phyloP scores from a whole-genome alignment of 192 early-diverging fungal genomes.

The Backusella tuberculispora region DNA sequence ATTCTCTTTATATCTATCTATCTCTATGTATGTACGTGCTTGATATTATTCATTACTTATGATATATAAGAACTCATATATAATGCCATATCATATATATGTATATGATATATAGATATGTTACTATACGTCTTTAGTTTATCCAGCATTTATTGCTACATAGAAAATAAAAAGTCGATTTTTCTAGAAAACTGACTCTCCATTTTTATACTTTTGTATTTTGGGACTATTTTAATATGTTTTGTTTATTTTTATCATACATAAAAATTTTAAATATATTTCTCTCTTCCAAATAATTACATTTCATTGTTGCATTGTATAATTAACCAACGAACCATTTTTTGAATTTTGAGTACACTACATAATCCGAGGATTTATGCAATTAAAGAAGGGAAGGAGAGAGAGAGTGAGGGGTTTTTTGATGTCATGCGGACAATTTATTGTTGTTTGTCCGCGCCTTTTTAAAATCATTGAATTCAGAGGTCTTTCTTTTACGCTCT shows the following conservation, averaged over 20 bases:
- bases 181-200: neutral
- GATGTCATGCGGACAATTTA: slow-evolving; percentile 2
- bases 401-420: neutral
- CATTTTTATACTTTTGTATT: neutral
- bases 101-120: no score
- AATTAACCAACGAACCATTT: no score
- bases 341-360: no score
- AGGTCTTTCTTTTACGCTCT: no score
- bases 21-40: neutral
- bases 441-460: neutral
- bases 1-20: neutral
- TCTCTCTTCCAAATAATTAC: no score
- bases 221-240: neutral
- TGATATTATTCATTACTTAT: neutral
- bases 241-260: neutral
- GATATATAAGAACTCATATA: no score
- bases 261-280: neutral
- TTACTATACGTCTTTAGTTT: neutral
- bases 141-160: neutral
- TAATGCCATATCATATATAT: no score
- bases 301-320: no score
- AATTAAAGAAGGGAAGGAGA: no score
- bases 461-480: neutral
- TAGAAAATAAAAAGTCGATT: no score
- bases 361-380: neutral